Conservation (phyloP, 75 land plant genomes). For the Picea glauca region DNA sequence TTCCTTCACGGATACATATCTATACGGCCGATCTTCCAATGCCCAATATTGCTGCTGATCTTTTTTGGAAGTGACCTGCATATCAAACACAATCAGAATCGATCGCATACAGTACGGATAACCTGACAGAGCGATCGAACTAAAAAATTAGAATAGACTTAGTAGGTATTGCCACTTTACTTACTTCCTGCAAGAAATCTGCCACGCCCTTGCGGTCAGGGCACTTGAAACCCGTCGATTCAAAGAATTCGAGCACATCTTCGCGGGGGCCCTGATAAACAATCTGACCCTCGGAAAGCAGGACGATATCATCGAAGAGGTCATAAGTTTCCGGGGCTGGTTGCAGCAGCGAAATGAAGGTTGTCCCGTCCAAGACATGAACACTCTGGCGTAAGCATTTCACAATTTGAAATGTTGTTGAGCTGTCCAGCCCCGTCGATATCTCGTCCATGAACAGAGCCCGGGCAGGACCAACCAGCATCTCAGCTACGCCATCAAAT, state of each 20-base stretch:
- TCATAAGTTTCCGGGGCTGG: constrained; percentile 86
- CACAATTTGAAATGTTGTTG: constrained; percentile 85
- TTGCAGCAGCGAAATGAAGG: constrained; percentile 69
- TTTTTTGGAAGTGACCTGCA: constrained; percentile 79
- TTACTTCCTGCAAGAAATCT: constrained; percentile 22
- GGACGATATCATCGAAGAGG: constrained; percentile 82
- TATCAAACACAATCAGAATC: not conserved
- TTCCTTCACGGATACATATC: constrained; percentile 50
- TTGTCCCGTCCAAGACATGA: constrained; percentile 70
- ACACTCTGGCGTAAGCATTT: constrained; percentile 29
- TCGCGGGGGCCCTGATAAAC: constrained; percentile 90
- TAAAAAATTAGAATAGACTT: not conserved
- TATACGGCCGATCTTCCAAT: constrained; percentile 39
- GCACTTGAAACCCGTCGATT: constrained; percentile 77
- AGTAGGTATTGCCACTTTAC: not conserved
- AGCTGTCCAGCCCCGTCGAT: constrained; percentile 91
- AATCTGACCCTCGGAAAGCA: constrained; percentile 80
- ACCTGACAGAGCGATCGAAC: not conserved
- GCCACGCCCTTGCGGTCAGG: constrained; percentile 46
- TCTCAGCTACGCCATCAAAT: too few species aligned
- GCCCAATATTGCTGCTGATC: constrained; percentile 94
- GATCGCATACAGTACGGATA: not conserved
- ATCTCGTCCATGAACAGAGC: constrained; percentile 86
- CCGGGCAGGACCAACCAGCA: constrained; percentile 69
- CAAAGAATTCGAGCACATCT: constrained; percentile 70